Evolutionary conservation across 495 filamentous ascomycete species (phyloP).

Genomic region (Aspergillus funiculosus): DNA sequence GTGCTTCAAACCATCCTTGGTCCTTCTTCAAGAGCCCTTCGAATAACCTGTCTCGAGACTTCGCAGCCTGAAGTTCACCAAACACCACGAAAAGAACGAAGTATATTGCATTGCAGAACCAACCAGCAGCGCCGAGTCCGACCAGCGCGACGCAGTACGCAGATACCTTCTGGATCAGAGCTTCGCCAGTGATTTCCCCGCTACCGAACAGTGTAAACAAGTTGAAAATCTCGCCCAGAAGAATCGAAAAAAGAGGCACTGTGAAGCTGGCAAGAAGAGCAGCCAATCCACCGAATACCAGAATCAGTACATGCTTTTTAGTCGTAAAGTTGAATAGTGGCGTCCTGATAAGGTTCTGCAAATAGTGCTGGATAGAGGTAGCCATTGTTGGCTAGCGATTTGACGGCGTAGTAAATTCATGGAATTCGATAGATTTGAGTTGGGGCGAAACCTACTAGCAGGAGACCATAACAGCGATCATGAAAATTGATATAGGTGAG

Average conservation of each 20-base stretch:
- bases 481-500: background rate
- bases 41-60: conserved; percentile 60
- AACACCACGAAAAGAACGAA: conserved; percentile 65
- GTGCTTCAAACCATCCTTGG: conserved; percentile 76
- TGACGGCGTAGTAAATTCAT: background rate
- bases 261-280: conserved; percentile 50
- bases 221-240: conserved; percentile 74
- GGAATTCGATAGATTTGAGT: background rate
- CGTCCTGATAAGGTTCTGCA: conserved; percentile 33
- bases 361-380: background rate
- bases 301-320: conserved; percentile 49
- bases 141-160: conserved; percentile 54
- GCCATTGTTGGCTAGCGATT: conserved; percentile 2
- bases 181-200: conserved; percentile 40
- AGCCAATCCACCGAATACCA: conserved; percentile 48
- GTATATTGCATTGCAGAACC: conserved; percentile 60
- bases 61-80: conserved; percentile 72
- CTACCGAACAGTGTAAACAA: conserved; percentile 61
- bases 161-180: conserved; percentile 51
- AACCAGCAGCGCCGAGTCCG: conserved; percentile 55
- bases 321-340: conserved; percentile 70
- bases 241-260: conserved; percentile 46
- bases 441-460: background rate
- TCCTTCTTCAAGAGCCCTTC: conserved; percentile 61
- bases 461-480: background rate